Conservation (phyloP, 225 moss, liverwort and hornwort genomes). For the Climacium dendroides region DNA sequence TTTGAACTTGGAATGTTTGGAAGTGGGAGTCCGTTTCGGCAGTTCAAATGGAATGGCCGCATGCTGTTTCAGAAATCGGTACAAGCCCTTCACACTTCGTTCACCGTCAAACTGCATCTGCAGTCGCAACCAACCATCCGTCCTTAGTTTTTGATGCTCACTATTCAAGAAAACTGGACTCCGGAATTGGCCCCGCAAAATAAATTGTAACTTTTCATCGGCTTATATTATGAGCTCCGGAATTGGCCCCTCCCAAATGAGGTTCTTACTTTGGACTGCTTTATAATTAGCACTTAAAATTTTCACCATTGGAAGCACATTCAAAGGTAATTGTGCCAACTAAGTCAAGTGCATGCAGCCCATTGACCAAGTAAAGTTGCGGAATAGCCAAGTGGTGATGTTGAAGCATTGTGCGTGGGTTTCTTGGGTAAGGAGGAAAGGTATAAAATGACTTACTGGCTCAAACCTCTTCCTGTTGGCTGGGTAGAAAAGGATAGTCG, state of each 20-base stretch:
- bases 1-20: not conserved
- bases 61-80: conserved; percentile 70
- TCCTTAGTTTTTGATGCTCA: not conserved
- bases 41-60: conserved; percentile 53
- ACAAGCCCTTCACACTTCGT: conserved; percentile 43
- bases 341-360: too few relatives aligned
- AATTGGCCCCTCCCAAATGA: not conserved
- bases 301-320: not conserved
- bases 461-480: conserved; percentile 68
- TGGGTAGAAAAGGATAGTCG: conserved; percentile 69
- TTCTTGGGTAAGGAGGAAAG: not conserved
- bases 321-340: not conserved
- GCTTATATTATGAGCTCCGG: too few relatives aligned
- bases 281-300: not conserved
- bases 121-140: not conserved
- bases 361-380: too few relatives aligned
- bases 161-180: not conserved
- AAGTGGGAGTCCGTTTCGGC: not conserved
- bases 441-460: conserved; percentile 30
- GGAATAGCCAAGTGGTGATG: not conserved
- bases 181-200: rapidly evolving
- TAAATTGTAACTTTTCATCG: not conserved
- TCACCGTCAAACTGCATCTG: conserved; percentile 61
- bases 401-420: not conserved
- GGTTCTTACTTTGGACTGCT: not conserved